phyloP scores from a whole-genome alignment of 139 green algal genomes.

The Spirogloea muscicola region DNA sequence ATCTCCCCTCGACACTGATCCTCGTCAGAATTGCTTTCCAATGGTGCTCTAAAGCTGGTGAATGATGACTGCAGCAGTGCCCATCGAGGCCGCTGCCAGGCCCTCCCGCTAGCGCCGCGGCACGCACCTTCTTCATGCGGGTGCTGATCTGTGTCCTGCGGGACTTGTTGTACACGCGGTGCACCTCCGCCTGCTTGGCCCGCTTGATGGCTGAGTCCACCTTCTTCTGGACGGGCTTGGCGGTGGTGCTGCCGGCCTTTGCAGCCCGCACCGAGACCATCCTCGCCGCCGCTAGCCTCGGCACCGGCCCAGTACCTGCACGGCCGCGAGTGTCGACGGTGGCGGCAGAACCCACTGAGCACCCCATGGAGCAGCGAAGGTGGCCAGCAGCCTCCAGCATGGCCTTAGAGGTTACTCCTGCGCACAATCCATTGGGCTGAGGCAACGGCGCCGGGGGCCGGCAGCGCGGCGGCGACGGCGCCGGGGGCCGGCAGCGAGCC shows the following conservation, averaged over 20 bases:
- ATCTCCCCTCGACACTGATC: no score
- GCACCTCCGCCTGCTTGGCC: slow-evolving; percentile 30
- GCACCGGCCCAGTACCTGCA: background rate
- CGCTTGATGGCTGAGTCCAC: slow-evolving; percentile 25
- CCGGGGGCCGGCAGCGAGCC: background rate
- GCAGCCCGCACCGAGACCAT: background rate
- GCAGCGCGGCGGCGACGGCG: background rate
- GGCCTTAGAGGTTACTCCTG: background rate
- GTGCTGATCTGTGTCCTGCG: slow-evolving; percentile 33
- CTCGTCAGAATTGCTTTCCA: no score
- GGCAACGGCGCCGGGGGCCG: background rate
- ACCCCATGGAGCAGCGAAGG: background rate
- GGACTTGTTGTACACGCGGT: slow-evolving; percentile 38
- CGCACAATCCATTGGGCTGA: background rate
- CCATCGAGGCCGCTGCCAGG: background rate
- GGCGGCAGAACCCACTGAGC: background rate
- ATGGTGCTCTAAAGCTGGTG: no score
- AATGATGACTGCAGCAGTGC: background rate
- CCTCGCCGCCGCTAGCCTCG: background rate
- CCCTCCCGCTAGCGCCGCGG: background rate
- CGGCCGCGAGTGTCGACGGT: background rate
- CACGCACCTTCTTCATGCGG: slow-evolving; percentile 41
- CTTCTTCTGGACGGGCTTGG: slow-evolving; percentile 13
- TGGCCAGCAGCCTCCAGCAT: background rate
- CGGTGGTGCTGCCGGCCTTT: background rate